phyloP scores from a whole-genome alignment of 2,329 filamentous ascomycete species.

The Dactylellina sp. region DNA sequence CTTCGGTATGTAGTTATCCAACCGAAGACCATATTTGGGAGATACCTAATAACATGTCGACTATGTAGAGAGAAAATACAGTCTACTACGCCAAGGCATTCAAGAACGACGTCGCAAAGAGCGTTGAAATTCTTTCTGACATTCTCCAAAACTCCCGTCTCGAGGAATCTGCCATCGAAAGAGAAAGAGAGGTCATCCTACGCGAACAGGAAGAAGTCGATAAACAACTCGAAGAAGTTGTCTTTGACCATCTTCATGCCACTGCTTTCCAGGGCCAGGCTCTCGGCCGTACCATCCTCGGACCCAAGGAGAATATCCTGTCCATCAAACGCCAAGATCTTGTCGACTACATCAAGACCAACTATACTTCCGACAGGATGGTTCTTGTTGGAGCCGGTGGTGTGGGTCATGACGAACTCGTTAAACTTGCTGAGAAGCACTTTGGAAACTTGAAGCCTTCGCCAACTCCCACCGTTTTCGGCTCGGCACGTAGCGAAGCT shows the following conservation, averaged over 20 bases:
- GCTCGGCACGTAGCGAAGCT: constrained; percentile 78
- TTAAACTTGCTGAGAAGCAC: constrained; percentile 96
- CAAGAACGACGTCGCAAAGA: constrained; percentile 95
- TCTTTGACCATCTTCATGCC: constrained; percentile 98
- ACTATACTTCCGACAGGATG: constrained; percentile 99
- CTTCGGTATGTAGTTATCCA: constrained; percentile 77
- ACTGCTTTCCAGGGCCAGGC: constrained; percentile 97
- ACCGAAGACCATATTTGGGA: constrained; percentile 37
- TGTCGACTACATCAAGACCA: constrained; percentile 96
- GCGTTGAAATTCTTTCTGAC: constrained; percentile 97
- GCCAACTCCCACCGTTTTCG: constrained; percentile 78
- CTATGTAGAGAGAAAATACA: constrained; percentile 88
- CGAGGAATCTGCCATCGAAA: constrained; percentile 90
- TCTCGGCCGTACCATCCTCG: constrained; percentile 95
- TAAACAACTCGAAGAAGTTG: constrained; percentile 99
- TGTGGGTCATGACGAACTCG: constrained; percentile 90
- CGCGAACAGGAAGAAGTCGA: constrained; percentile 99
- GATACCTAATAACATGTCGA: constrained; percentile 58
- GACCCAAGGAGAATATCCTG: constrained; percentile 97
- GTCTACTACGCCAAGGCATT: constrained; percentile 99
- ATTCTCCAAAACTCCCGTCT: constrained; percentile 99
- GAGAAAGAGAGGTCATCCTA: constrained; percentile 98
- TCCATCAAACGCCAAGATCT: constrained; percentile 93
- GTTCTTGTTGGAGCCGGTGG: constrained; percentile 96
- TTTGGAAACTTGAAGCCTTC: constrained; percentile 79